Evolutionary conservation across 805 yeast genomes (phyloP), one percentile per base, ranked within the genome.

Genomic region (Spathaspora arborariae): DNA sequence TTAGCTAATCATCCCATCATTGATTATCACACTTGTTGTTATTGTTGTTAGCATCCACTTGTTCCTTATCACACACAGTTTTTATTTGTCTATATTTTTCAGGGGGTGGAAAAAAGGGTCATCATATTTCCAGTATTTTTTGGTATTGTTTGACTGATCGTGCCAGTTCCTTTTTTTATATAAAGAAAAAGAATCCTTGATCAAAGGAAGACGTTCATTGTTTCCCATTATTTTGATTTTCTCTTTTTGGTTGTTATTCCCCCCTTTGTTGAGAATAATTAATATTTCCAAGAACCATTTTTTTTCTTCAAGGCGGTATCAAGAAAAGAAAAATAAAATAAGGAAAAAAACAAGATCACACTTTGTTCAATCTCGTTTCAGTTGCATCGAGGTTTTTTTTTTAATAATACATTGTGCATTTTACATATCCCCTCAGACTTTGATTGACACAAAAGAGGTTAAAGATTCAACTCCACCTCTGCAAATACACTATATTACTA

Each of bases 81-180:
- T 24, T 24, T 7, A 24, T 24, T 24, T 24, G 18, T 13, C 8
- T 30, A 30, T 13, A 5, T 27, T 7, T 6, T 27, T 30, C 35
- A 30, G 35, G 35, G 35, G 35, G 35, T 30, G 35, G n/a, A 30
- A 30, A 30, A 30, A 30, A 30, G n/a, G 35, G 35, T 30, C 35
- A 30, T 30, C 35, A 30, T 30, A 30, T 30, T 30, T 30, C 35
- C 35, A 30, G 35, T 30, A 30, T 30, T 30, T 30, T 30, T 30
- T 30, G 6, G 6, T 6, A 22, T 22, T 30, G n/a, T 30, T 30
- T 30, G 18, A 3, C 3, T 30, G 10, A 30, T 30, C n/a, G 35
- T 13, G 2, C 15, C 16, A 10, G 35, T 13, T 30, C 35, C 5
- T 13, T 30, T 30, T 30, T 27, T 30, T 30, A 30, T 30, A 30